A percentile compares a stretch with the other conserved stretches of the same genome.
These are phyloP conservation scores for Odonthalia washingtoniensis DNA, from an alignment of 31 red algal species.

Conservation along the genomic window DNA sequence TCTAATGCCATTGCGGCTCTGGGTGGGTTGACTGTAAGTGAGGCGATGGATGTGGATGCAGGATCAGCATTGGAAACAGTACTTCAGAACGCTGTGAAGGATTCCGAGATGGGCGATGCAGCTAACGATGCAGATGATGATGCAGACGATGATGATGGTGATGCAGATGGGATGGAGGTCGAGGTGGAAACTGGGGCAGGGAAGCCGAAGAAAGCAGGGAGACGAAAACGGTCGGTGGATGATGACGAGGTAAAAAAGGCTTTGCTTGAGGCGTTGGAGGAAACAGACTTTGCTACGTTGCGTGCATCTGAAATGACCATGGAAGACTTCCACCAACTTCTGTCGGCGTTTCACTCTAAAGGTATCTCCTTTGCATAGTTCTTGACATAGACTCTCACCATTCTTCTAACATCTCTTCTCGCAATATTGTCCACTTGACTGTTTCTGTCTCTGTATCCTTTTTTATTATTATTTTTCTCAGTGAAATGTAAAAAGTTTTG, in stretches of 20 bases:
- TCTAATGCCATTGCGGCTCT: constrained; percentile 6
- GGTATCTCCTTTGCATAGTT: constrained; percentile 38
- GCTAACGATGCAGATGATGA: constrained; percentile 43
- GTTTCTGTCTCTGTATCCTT: too few relatives aligned
- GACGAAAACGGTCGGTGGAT: constrained; percentile 8
- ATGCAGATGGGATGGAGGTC: constrained; percentile 65
- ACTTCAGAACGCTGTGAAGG: constrained; percentile 40
- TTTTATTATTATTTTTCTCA: too few relatives aligned
- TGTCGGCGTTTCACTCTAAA: constrained; percentile 50
- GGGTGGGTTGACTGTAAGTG: background rate
- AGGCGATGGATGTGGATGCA: background rate
- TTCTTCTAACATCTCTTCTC: too few relatives aligned
- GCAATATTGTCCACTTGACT: too few relatives aligned
- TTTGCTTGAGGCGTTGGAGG: constrained; percentile 37
- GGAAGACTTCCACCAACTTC: constrained; percentile 49
- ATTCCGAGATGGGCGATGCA: constrained; percentile 4
- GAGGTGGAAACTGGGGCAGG: constrained; percentile 20
- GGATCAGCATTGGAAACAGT: background rate
- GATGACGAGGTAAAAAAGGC: constrained; percentile 23
- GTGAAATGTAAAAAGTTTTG: too few relatives aligned
- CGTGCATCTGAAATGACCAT: constrained; percentile 64
- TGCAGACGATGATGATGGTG: constrained; percentile 9
- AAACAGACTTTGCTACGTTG: constrained; percentile 76
- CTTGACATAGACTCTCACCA: too few relatives aligned
- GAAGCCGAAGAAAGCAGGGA: constrained; percentile 28